These are phyloP conservation scores for Entoloma clypeatum DNA, from an alignment of 1,284 basidiomycete species.

Conservation along the genomic window DNA sequence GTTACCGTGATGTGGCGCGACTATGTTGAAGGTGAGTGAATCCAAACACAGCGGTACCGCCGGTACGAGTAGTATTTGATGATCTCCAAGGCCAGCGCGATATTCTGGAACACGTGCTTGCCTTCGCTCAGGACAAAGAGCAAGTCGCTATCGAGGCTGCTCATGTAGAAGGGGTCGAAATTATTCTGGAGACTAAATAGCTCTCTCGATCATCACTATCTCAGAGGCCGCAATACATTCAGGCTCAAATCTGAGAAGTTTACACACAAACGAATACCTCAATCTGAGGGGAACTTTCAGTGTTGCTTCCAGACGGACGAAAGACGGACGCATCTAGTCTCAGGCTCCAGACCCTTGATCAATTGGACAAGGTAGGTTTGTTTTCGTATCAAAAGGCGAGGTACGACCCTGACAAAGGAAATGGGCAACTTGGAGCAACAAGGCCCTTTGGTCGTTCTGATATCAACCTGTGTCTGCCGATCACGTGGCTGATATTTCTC, in stretches of 20 bases:
- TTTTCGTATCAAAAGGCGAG: no score
- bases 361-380: no score
- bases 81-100: conserved; percentile 30
- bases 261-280: conserved; percentile 37
- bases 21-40: conserved; percentile 51
- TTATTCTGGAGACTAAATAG: conserved; percentile 43
- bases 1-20: conserved; percentile 52
- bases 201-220: neutral
- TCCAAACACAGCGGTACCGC: neutral
- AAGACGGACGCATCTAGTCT: no score
- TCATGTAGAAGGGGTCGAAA: conserved; percentile 45
- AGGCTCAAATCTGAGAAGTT: no score
- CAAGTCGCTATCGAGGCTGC: conserved; percentile 42
- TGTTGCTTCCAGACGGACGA: conserved; percentile 28
- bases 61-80: neutral
- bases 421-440: neutral
- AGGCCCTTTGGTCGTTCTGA: neutral
- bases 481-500: conserved; percentile 17
- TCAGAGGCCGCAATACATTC: neutral
- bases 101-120: conserved; percentile 40
- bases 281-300: conserved; percentile 35
- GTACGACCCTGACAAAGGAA: no score
- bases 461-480: neutral
- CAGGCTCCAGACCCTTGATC: no score
- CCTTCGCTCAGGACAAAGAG: conserved; percentile 44